Conservation (phyloP, 768 basidiomycete species). For the Pisolithus marmoratus region DNA sequence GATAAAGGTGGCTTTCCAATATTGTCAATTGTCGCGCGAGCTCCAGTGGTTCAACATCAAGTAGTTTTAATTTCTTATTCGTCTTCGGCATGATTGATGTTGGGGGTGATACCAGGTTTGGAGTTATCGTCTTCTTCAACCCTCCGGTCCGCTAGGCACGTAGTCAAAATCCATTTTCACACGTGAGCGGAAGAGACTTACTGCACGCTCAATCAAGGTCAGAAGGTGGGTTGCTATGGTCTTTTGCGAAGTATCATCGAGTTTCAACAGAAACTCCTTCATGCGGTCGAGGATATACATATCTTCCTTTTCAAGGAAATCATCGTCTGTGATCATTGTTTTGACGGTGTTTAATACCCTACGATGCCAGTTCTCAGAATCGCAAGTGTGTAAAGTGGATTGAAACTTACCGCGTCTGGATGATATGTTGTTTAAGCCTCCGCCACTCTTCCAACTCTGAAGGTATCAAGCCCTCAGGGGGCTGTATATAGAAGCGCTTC, state of each 20-base stretch:
- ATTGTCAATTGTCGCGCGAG: constrained; percentile 91
- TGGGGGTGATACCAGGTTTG: constrained; percentile 58
- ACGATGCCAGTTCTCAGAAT: constrained; percentile 1
- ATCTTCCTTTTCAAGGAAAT: constrained; percentile 84
- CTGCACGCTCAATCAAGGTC: constrained; percentile 71
- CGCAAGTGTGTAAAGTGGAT: neutral
- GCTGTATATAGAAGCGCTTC: constrained; percentile 69
- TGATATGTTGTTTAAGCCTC: constrained; percentile 78
- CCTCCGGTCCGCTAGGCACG: constrained; percentile 45
- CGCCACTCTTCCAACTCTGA: constrained; percentile 74
- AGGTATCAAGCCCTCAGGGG: constrained; percentile 60
- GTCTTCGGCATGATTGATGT: constrained; percentile 69
- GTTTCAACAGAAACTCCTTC: constrained; percentile 65
- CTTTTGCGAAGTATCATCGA: constrained; percentile 48
- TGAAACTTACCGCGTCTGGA: constrained; percentile 71
- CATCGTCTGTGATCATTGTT: constrained; percentile 79
- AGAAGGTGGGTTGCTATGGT: constrained; percentile 73
- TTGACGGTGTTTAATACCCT: constrained; percentile 88
- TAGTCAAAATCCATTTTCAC: neutral
- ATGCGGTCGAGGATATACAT: constrained; percentile 75
- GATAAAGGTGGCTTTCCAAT: constrained; percentile 81
- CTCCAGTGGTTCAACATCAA: constrained; percentile 85
- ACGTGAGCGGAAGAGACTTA: constrained; percentile 35
- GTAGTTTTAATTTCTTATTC: constrained; percentile 67
- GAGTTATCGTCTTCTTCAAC: constrained; percentile 49